These are phyloP conservation scores for Mantamonas sphyraenae DNA, from an alignment of 78 protist genomes.

Conservation along the genomic window DNA sequence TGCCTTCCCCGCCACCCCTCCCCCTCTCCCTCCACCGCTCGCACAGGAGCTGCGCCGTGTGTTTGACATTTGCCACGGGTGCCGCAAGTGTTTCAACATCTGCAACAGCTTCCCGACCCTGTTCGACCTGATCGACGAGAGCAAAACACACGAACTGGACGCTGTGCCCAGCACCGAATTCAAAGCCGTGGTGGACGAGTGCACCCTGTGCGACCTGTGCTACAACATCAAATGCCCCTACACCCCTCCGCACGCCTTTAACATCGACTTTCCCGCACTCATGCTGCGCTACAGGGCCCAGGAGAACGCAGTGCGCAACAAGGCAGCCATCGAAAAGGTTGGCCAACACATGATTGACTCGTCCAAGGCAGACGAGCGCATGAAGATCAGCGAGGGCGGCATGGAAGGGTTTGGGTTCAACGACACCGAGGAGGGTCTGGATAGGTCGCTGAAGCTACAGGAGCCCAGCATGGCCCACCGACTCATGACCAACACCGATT, in stretches of 20 bases:
- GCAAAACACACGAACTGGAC: slow-evolving; percentile 11
- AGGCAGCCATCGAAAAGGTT: background rate
- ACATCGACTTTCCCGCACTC: slow-evolving; percentile 1
- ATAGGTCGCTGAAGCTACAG: background rate
- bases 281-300: slow-evolving; percentile 7
- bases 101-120: slow-evolving; percentile 11
- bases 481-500: too few relatives aligned
- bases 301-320: background rate
- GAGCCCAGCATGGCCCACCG: too few relatives aligned
- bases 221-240: slow-evolving; percentile 2
- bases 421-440: background rate
- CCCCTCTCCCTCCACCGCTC: too few relatives aligned
- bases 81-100: slow-evolving; percentile 8
- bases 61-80: slow-evolving; percentile 21
- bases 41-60: slow-evolving; percentile 21
- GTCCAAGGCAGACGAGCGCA: background rate
- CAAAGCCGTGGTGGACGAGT: slow-evolving; percentile 13
- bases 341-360: background rate
- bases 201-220: slow-evolving; percentile 25
- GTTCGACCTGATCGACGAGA: slow-evolving; percentile 9
- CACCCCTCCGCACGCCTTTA: slow-evolving; percentile 12
- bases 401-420: background rate
- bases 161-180: background rate
- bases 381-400: background rate
- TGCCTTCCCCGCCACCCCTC: too few relatives aligned